Evolutionary conservation across 192 early-diverging fungal species (phyloP).

Genomic region (Podila verticillata): DNA sequence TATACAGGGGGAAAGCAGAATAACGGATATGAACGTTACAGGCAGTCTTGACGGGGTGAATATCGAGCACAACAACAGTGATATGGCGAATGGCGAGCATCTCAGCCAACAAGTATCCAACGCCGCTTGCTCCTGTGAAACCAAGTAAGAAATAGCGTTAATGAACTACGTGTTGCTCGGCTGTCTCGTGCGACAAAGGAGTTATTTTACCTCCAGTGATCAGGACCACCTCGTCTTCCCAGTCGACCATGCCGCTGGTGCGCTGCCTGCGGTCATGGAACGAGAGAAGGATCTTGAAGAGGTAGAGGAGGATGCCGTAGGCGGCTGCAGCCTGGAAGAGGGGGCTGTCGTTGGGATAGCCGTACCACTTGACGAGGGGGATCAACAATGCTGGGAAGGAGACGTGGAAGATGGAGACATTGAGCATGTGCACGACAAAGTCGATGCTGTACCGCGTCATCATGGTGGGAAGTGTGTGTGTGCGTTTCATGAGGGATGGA

Average conservation of each 20-base stretch:
- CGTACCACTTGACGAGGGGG: constrained; percentile 40
- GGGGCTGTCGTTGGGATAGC: constrained; percentile 24
- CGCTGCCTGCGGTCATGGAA: constrained; percentile 33
- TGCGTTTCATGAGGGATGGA: not conserved
- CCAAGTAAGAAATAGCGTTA: too few relatives aligned
- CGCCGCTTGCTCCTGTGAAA: constrained; percentile 65
- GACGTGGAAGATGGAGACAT: constrained; percentile 41
- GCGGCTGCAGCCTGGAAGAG: constrained; percentile 15
- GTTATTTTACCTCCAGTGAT: constrained; percentile 65
- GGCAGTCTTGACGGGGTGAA: constrained; percentile 46
- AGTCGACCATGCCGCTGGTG: constrained; percentile 46
- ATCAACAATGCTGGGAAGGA: constrained; percentile 50
- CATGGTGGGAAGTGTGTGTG: constrained; percentile 6
- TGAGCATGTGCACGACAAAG: constrained; percentile 39
- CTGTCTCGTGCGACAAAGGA: constrained; percentile 9
- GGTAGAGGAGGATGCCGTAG: constrained; percentile 17
- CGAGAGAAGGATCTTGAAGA: constrained; percentile 11
- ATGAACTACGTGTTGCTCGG: too few relatives aligned
- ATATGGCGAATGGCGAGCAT: constrained; percentile 51
- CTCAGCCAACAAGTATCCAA: constrained; percentile 62
- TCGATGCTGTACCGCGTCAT: constrained; percentile 34
- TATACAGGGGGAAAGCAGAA: not conserved
- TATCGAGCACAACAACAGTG: constrained; percentile 67
- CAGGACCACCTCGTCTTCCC: constrained; percentile 68
- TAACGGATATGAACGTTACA: constrained; percentile 10